A percentile compares a stretch with the other conserved stretches of the same genome.
phyloP scores from a whole-genome alignment of 495 filamentous ascomycete species.

The Annulohypoxylon nitens region DNA sequence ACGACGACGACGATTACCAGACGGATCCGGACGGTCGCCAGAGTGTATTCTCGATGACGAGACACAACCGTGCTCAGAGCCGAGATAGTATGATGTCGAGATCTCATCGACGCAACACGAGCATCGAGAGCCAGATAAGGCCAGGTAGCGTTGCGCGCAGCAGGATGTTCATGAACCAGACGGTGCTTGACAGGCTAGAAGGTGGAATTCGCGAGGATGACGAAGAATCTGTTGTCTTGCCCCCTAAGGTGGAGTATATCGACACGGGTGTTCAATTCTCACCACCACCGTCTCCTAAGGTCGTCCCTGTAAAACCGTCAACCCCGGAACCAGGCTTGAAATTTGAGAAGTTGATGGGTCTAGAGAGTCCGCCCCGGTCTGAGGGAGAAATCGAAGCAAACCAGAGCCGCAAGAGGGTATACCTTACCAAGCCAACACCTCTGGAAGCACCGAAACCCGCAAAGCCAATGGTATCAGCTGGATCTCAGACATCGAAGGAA shows the following conservation, averaged over 20 bases:
- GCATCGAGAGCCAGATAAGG: slow-evolving; percentile 64
- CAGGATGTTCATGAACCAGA: slow-evolving; percentile 61
- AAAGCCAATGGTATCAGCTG: slow-evolving; percentile 74
- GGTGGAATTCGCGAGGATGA: slow-evolving; percentile 66
- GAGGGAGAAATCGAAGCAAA: slow-evolving; percentile 77
- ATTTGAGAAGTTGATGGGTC: slow-evolving; percentile 53
- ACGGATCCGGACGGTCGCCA: slow-evolving; percentile 68
- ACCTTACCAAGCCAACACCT: slow-evolving; percentile 57
- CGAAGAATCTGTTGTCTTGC: slow-evolving; percentile 22
- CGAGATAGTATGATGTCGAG: slow-evolving; percentile 61
- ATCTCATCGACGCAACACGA: slow-evolving; percentile 62
- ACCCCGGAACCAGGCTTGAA: slow-evolving; percentile 56
- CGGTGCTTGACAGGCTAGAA: slow-evolving; percentile 64
- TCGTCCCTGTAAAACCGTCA: slow-evolving; percentile 57
- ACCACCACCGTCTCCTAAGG: slow-evolving; percentile 78
- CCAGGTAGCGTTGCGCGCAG: slow-evolving; percentile 63
- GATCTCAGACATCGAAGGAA: slow-evolving; percentile 78
- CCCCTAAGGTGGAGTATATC: slow-evolving; percentile 51
- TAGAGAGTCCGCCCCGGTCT: slow-evolving; percentile 58
- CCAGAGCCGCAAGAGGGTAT: slow-evolving; percentile 75
- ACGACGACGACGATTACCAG: slow-evolving; percentile 77
- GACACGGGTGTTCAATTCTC: slow-evolving; percentile 86
- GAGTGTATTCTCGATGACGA: slow-evolving; percentile 59
- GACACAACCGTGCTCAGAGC: slow-evolving; percentile 57
- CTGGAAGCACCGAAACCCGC: slow-evolving; percentile 53